A percentile compares a stretch with the other conserved stretches of the same genome.
Conservation (phyloP, 345 rosid species). For the Moricandia arvensis region DNA sequence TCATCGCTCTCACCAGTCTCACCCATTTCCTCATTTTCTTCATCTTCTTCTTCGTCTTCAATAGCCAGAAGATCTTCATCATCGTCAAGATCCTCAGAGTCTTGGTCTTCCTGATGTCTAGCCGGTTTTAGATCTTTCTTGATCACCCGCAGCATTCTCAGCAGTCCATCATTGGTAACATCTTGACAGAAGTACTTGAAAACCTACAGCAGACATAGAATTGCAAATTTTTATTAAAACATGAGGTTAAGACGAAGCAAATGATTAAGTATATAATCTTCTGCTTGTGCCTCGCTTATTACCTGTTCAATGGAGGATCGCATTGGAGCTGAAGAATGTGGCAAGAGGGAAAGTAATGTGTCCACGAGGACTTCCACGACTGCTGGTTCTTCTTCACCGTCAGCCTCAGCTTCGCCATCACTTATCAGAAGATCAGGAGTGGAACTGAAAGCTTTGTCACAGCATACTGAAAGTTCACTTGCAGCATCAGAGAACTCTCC, state of each 20-base stretch:
- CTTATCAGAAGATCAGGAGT: conserved; percentile 50
- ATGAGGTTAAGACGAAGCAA: conserved; percentile 2
- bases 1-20: conserved; percentile 75
- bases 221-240: not conserved
- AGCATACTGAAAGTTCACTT: conserved; percentile 82
- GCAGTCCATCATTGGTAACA: conserved; percentile 71
- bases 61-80: conserved; percentile 74
- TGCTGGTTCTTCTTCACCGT: conserved; percentile 56
- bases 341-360: conserved; percentile 79
- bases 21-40: conserved; percentile 69
- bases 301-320: conserved; percentile 93
- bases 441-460: conserved; percentile 70
- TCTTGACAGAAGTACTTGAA: conserved; percentile 78
- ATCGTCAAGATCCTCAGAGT: conserved; percentile 59
- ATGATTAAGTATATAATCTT: not conserved
- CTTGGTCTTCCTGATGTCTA: conserved; percentile 60
- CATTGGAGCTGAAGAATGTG: conserved; percentile 88
- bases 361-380: conserved; percentile 90
- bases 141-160: conserved; percentile 81
- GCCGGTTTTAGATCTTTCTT: conserved; percentile 89
- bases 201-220: conserved; percentile 49
- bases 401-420: conserved; percentile 65
- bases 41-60: conserved; percentile 91
- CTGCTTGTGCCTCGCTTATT: conserved; percentile 16
- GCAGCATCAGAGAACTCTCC: conserved; percentile 75